Conservation (phyloP, 768 basidiomycete genomes). For the Xerocomellus intermedius region DNA sequence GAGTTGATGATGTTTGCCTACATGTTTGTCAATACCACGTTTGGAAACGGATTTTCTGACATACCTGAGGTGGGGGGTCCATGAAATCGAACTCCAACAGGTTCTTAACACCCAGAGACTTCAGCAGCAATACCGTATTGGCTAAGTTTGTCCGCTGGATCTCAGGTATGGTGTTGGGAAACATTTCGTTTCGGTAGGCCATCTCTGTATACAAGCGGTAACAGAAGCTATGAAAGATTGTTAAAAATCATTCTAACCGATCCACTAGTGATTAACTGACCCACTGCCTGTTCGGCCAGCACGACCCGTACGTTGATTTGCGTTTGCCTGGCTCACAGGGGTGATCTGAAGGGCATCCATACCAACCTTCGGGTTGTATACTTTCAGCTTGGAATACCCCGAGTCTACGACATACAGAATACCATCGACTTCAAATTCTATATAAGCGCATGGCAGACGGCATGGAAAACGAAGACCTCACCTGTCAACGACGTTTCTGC, state of each 20-base stretch:
- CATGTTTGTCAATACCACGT: not conserved
- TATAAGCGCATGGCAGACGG: conserved; percentile 5
- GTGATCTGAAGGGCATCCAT: conserved; percentile 99
- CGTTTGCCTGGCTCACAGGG: conserved; percentile 98
- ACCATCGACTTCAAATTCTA: conserved; percentile 71
- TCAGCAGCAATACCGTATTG: conserved; percentile 92
- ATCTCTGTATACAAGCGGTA: conserved; percentile 97
- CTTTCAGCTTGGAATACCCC: conserved; percentile 96
- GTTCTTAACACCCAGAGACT: conserved; percentile 96
- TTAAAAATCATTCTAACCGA: not conserved
- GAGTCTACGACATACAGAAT: conserved; percentile 96
- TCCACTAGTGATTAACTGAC: conserved; percentile 42
- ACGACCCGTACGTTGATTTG: conserved; percentile 92
- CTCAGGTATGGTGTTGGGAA: conserved; percentile 94
- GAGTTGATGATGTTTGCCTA: conserved; percentile 97
- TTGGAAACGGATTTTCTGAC: conserved; percentile 1
- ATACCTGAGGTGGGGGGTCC: conserved; percentile 99
- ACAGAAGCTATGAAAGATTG: conserved; percentile 62
- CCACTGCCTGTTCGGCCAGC: conserved; percentile 96
- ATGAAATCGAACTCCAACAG: conserved; percentile 98
- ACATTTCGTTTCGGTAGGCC: conserved; percentile 95
- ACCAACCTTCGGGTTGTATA: conserved; percentile 98
- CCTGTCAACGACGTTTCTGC: conserved; percentile 97
- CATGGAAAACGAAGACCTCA: conserved; percentile 27
- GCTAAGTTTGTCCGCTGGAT: conserved; percentile 98